Evolutionary conservation across 306 rosid genomes (phyloP), one percentile per base, ranked within the genome.

Genomic region (Boehmeria nivea): DNA sequence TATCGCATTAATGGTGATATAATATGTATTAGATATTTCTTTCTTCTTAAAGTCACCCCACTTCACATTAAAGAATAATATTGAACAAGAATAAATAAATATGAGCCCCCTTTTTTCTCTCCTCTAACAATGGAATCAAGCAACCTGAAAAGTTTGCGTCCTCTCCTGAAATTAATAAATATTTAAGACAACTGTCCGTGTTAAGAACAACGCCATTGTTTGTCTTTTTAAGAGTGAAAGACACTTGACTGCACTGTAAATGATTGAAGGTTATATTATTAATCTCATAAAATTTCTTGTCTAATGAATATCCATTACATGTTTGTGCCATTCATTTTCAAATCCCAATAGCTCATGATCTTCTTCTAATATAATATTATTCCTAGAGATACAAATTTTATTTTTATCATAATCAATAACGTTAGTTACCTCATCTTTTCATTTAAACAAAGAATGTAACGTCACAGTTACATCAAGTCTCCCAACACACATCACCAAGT

Each of bases 121-220:
- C 53, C 48, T 67, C 57, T 64, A 64, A 66, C 73, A 59, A 69
- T 38, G 68, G 73, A 78, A 78, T 71, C 72, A 19, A 46, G 34
- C 40, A 45, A 37, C 57, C 62, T 59, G 51, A 37, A 70, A 75
- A 61, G 65, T 64, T 40, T 31, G 64, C 47, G 53, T 66, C 74
- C 58, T 47, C 42, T 66, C 54, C 70, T 56, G 28, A 72, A 68
- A 71, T 61, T 12, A 56, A 66, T 56, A 62, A 66, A 66, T 57
- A 60, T 52, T 48, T 47, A 76, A 76, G 81, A 80, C 94, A 80
- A 56, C 83, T 84, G 85, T 82, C 81, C 75, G 76, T 67, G 60
- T 57, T 54, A 72, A 68, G 72, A 67, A 64, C 68, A 76, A 74
- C 70, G 66, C 64, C 51, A 71, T 49, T 27, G 17, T 78, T 74